Evolutionary conservation across 2,329 filamentous ascomycete genomes (phyloP), one percentile per base, ranked within the genome.

Genomic region (Cordyceps fumosorosea): DNA sequence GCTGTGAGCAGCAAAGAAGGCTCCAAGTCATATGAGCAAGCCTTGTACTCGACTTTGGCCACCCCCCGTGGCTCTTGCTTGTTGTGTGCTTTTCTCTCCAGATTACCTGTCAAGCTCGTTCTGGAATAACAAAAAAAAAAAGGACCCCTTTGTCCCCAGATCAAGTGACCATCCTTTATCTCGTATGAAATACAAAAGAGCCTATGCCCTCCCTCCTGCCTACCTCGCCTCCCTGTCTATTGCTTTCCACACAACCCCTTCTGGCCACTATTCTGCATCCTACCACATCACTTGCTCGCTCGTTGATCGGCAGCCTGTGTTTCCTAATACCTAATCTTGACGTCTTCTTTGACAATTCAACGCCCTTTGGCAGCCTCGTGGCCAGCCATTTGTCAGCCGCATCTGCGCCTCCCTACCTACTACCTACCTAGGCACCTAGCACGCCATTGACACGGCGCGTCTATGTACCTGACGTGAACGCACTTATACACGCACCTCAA

Each of bases 151-250:
- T 29, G 48, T 53, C 42, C 29, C 42, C 29, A 60, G 50, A 48
- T 47, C 58, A 60, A 60, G 42, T 60, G 58, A 55, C 58, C 18
- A 42, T 5, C 18, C n/a, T 29, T 16, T n/a, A 11, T 44, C 18
- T 12, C 5, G 42, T 60, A 44, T 40, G 34, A 55, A 60, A 55
- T 60, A 60, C 55, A 60, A 60, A 55, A 60, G 50, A 55, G 58
- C 50, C n/a, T 24, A 10, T 60, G 50, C 58, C 58, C 58, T 55
- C 58, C 22, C 42, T 47, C 51, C 58, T 11, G 8, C 7, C 20
- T 10, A 37, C 6, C 11, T 47, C 11, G 32, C 40, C 7, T n/a
- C 12, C 29, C 32, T 37, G 1, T 4, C 10, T 5, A 8, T 32
- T 51, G 22, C 16, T 47, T 22, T 56, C 42, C 42, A 45, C 32